Evolutionary conservation across 345 rosid genomes (phyloP).

Genomic region (Ailanthus altissimus): DNA sequence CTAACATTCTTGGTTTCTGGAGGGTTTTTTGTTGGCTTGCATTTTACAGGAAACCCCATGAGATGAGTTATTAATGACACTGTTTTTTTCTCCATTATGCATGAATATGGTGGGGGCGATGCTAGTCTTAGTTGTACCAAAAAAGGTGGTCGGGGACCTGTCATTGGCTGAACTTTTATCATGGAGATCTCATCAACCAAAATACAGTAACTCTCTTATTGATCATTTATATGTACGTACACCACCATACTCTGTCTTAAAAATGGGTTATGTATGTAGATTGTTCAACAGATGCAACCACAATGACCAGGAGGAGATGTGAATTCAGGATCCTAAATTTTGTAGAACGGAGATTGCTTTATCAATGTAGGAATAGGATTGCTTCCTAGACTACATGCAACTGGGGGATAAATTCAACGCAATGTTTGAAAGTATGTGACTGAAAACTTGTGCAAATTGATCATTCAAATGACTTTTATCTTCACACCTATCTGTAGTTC

Average conservation of each 20-base stretch:
- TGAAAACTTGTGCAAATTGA: background rate
- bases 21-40: constrained; percentile 16
- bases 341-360: background rate
- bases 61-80: constrained; percentile 17
- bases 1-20: constrained; percentile 21
- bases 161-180: constrained; percentile 33
- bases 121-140: constrained; percentile 68
- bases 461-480: constrained; percentile 1
- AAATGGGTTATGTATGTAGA: constrained; percentile 9
- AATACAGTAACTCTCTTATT: constrained; percentile 11
- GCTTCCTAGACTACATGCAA: constrained; percentile 7
- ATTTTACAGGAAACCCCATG: constrained; percentile 17
- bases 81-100: constrained; percentile 19
- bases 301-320: background rate
- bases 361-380: background rate
- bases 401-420: background rate
- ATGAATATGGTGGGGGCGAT: constrained; percentile 32
- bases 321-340: background rate
- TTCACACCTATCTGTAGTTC: background rate
- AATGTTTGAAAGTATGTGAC: background rate
- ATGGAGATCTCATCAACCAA: constrained; percentile 36
- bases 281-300: background rate
- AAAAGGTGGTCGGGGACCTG: constrained; percentile 43
- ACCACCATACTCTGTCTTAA: constrained; percentile 31
- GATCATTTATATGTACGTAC: constrained; percentile 1